Evolutionary conservation across 208 protist species (phyloP), one percentile per base, ranked within the genome.

Genomic region (Angomonas deanei): DNA sequence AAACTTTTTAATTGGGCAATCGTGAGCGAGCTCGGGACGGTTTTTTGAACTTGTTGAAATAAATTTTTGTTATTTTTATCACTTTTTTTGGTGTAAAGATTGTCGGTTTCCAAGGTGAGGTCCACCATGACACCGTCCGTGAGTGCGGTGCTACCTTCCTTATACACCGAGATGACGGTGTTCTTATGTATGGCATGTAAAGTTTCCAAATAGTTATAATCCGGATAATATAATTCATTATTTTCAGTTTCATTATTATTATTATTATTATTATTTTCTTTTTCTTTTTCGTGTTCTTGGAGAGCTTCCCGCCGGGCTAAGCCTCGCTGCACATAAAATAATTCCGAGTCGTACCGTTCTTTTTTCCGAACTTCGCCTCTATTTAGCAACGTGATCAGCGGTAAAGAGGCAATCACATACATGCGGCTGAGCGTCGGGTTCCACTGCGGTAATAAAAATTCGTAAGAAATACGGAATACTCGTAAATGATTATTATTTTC

Each of bases 321-420:
- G 1, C 89, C 89, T 47, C 89, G 83, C 55, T 96, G 89, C 0
- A 96, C 61, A 67, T 96, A 96, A 64, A 93, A 87, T 24, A 96
- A 54, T 64, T 96, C 86, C 52, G 86, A 89, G 62, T 93, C 89
- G 0, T 87, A 60, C 8, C 86, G 79, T 49, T 96, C 89, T 64
- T 93, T 96, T 46, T 68, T 58, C 19, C 89, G 81, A 46, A 96
- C 84, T 19, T 81, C 68, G 27, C 84, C 84, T 15, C 86, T 73
- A 56, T 96, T 96, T 0, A 96, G 76, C 24, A 82, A 68, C 2
- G 76, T 76, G 30, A 96, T 76, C 17, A 72, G 79, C 4, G 89
- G 89, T 50, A 96, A 59, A 17, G 86, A 82, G 19, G 89, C 89
- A 21, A 96, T 82, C 1, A 91, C 82, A 63, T 82, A 90, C 89